Base-by-base conservation (phyloP, 2,329 filamentous ascomycete genomes). In the Aspergillus hortae region DNA sequence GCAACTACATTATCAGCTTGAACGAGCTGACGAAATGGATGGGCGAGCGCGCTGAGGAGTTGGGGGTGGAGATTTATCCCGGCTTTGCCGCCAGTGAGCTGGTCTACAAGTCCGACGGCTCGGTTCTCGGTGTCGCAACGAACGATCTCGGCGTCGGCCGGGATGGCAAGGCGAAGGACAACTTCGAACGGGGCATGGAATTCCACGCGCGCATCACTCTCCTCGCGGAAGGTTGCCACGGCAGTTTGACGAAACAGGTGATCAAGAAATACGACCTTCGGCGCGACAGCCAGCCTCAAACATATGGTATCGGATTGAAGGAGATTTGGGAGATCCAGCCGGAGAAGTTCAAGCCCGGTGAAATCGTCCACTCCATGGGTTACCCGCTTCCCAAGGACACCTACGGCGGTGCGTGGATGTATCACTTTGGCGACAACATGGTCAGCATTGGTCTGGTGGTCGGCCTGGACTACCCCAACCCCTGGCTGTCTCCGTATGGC, bases 351-450 rank as follows among this genome's bases (percentile, higher is more conserved):
- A 80, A 87, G 55, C 88, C 88, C 66, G 94, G 94, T 48, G 79
- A 92, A 60, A 83, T 97, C 43, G 83, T 86, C 4, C 94, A 99
- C 76, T 89, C 90, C 4, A 84, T 99, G 86, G 94, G 94, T 17
- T 97, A 95, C 66, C 94, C 94, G 17, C 75, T 99, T 42, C 84
- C 90, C 14, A 84, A 80, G 62, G 88, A 97, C 67, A 94, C 92
- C 7, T 99, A 99, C 68, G 94, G 94, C 60, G 94, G 94, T 59
- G 91, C 89, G n/a, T 99, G 91, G 86, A 92, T 99, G 89, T 99
- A 99, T 68, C 94, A 99, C 73, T 99, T 97, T 72, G 94, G 92
- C 35, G 92, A 99, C 63, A 99, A 97, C 73, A 82, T 97, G 63
- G 92, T 99, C 54, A 91, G 86, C 60, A 80, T 99, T 51, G 94